These are phyloP conservation scores for Cadophora malorum DNA, from an alignment of 2,329 filamentous ascomycete species.

Conservation along the genomic window DNA sequence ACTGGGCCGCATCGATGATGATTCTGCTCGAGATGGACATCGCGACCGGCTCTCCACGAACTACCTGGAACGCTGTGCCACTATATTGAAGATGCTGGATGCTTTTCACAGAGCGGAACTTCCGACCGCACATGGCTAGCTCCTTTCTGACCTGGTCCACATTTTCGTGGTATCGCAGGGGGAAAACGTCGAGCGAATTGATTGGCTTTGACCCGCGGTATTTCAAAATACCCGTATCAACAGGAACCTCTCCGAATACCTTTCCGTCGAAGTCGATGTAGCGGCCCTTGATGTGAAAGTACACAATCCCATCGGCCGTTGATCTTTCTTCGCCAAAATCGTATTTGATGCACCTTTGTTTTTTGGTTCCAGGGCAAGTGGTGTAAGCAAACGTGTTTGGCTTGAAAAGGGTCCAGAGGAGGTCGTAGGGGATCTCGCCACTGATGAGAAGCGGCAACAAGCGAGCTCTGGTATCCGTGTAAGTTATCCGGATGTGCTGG, in stretches of 20 bases:
- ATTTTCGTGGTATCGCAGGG: slow-evolving; percentile 42
- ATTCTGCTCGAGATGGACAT: too few relatives aligned
- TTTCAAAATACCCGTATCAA: slow-evolving; percentile 33
- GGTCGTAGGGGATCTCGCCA: slow-evolving; percentile 46
- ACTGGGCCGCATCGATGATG: too few relatives aligned
- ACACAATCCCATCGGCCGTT: slow-evolving; percentile 24
- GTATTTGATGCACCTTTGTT: slow-evolving; percentile 37
- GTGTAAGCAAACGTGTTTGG: slow-evolving; percentile 43
- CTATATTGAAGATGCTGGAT: too few relatives aligned
- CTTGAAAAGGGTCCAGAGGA: slow-evolving; percentile 48
- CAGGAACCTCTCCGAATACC: slow-evolving; percentile 39
- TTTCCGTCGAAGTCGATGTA: slow-evolving; percentile 42
- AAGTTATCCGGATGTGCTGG: slow-evolving; percentile 30
- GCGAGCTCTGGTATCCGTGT: slow-evolving; percentile 23
- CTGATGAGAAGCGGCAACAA: slow-evolving; percentile 40
- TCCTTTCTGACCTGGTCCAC: slow-evolving; percentile 36
- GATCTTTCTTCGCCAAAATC: slow-evolving; percentile 36
- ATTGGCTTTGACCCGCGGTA: slow-evolving; percentile 35
- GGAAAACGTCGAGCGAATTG: slow-evolving; percentile 43
- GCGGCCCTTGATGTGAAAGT: slow-evolving; percentile 26
- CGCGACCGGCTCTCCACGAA: too few relatives aligned
- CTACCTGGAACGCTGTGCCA: too few relatives aligned
- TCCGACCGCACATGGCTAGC: slow-evolving; percentile 41
- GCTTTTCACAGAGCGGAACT: slow-evolving; percentile 42
- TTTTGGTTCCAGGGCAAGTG: slow-evolving; percentile 33